phyloP scores from a whole-genome alignment of 345 rosid genomes.

The Draba incana region DNA sequence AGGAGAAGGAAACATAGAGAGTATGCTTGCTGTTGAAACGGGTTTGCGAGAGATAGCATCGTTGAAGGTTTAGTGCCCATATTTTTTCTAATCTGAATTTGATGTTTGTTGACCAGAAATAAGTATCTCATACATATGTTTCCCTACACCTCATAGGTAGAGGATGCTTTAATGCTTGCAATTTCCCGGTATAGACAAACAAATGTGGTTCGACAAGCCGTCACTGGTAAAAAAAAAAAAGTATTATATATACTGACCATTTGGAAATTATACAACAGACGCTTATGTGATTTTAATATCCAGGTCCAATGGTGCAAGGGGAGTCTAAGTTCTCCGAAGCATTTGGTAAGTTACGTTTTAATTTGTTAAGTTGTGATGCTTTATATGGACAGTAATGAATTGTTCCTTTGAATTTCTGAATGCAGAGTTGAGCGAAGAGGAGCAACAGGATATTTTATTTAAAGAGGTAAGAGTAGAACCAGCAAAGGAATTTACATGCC shows the following conservation, averaged over 20 bases:
- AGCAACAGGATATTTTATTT: conserved; percentile 86
- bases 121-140: conserved; percentile 1
- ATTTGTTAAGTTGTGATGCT: conserved; percentile 12
- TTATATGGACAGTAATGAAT: conserved; percentile 13
- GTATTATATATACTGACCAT: background rate
- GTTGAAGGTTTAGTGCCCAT: conserved; percentile 62
- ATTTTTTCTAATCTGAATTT: conserved; percentile 2
- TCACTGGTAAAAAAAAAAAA: conserved; percentile 45
- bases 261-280: conserved; percentile 14
- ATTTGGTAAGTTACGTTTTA: conserved; percentile 59
- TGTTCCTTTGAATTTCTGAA: conserved; percentile 21
- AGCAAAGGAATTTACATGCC: background rate
- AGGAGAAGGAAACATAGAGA: conserved; percentile 95
- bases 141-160: conserved; percentile 53
- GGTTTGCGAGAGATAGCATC: conserved; percentile 94
- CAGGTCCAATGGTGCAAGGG: conserved; percentile 66
- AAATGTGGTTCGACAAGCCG: conserved; percentile 50
- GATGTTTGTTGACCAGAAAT: background rate
- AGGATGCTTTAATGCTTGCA: conserved; percentile 84
- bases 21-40: conserved; percentile 98
- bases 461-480: conserved; percentile 59
- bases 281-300: conserved; percentile 32
- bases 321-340: conserved; percentile 79
- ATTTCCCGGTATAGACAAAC: conserved; percentile 61
- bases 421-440: conserved; percentile 77